Evolutionary conservation across 2,329 filamentous ascomycete genomes (phyloP).

Genomic region (Penicillium sclerotiorum): DNA sequence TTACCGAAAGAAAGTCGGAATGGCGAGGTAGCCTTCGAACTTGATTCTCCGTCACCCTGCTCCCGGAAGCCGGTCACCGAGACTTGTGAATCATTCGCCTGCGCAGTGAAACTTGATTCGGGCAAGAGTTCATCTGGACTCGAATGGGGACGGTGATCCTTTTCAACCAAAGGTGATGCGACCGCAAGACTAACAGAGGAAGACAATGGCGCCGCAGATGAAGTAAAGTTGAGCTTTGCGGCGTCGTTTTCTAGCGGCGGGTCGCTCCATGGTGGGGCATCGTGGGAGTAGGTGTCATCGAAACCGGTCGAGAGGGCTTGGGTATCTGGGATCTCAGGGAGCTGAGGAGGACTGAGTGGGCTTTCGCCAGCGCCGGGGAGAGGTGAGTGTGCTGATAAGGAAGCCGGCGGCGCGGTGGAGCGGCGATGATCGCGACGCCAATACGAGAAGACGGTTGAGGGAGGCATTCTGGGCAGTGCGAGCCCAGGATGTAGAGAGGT

Average conservation of each 20-base stretch:
- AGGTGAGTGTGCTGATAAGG: slow-evolving; percentile 25
- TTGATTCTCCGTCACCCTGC: slow-evolving; percentile 29
- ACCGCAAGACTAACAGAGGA: slow-evolving; percentile 33
- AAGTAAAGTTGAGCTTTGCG: slow-evolving; percentile 25
- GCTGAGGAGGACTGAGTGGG: slow-evolving; percentile 33
- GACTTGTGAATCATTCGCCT: slow-evolving; percentile 31
- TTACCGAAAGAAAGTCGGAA: slow-evolving; percentile 41
- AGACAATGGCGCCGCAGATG: slow-evolving; percentile 25
- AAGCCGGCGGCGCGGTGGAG: slow-evolving; percentile 33
- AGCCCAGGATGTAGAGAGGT: slow-evolving; percentile 16
- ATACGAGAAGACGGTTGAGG: slow-evolving; percentile 44
- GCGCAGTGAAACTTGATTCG: slow-evolving; percentile 25
- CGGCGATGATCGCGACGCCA: slow-evolving; percentile 45
- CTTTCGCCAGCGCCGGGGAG: slow-evolving; percentile 19
- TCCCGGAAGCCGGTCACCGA: slow-evolving; percentile 26
- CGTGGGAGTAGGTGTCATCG: slow-evolving; percentile 25
- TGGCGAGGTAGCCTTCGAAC: slow-evolving; percentile 37
- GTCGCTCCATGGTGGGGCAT: slow-evolving; percentile 25
- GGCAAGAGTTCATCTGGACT: slow-evolving; percentile 32
- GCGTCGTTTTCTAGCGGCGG: slow-evolving; percentile 28
- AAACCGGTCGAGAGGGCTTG: slow-evolving; percentile 31
- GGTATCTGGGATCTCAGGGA: slow-evolving; percentile 35
- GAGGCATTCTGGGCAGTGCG: slow-evolving; percentile 32
- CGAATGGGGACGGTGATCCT: slow-evolving; percentile 32
- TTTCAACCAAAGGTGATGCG: slow-evolving; percentile 30